These are phyloP conservation scores for Barnettozyma sucrosica DNA, from an alignment of 805 yeast genomes.

Conservation along the genomic window DNA sequence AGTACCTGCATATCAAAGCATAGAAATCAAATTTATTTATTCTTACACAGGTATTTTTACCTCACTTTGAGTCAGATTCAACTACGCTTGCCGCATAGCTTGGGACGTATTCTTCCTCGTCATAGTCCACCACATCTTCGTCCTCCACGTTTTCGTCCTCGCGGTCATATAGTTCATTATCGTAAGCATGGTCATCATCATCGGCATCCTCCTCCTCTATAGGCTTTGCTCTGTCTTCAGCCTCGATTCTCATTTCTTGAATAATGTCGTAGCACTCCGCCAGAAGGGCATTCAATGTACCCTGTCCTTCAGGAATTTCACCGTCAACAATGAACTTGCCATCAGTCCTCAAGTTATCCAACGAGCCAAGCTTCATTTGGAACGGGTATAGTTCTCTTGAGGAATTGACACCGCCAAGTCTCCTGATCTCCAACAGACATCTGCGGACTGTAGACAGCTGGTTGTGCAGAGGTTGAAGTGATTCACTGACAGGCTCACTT, in stretches of 20 bases:
- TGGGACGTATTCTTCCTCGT: slow-evolving; percentile 27
- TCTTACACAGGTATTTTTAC: not conserved
- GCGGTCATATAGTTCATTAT: slow-evolving; percentile 16
- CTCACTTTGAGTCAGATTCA: slow-evolving; percentile 6
- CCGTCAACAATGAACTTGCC: slow-evolving; percentile 89
- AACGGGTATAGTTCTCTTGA: slow-evolving; percentile 91
- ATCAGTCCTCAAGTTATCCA: slow-evolving; percentile 81
- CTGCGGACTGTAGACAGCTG: slow-evolving; percentile 88
- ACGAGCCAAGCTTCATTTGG: slow-evolving; percentile 86
- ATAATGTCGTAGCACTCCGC: slow-evolving; percentile 93
- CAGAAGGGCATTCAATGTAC: slow-evolving; percentile 81
- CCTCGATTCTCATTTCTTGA: slow-evolving; percentile 84
- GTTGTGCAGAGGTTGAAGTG: slow-evolving; percentile 88
- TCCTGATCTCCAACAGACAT: slow-evolving; percentile 81
- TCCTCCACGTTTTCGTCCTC: slow-evolving; percentile 35
- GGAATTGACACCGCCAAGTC: slow-evolving; percentile 87
- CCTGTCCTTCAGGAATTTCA: slow-evolving; percentile 97
- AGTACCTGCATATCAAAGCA: not conserved
- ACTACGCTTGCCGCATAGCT: slow-evolving; percentile 24
- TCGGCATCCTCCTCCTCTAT: slow-evolving; percentile 26
- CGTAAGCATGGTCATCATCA: slow-evolving; percentile 21
- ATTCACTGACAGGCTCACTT: slow-evolving; percentile 93
- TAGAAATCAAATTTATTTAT: no score
- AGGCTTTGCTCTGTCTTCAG: slow-evolving; percentile 43
- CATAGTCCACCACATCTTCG: slow-evolving; percentile 29